A percentile compares a stretch with the other conserved stretches of the same genome.
These are phyloP conservation scores for Clavariopsis aquatica DNA, from an alignment of 495 filamentous ascomycete species.

Conservation along the genomic window DNA sequence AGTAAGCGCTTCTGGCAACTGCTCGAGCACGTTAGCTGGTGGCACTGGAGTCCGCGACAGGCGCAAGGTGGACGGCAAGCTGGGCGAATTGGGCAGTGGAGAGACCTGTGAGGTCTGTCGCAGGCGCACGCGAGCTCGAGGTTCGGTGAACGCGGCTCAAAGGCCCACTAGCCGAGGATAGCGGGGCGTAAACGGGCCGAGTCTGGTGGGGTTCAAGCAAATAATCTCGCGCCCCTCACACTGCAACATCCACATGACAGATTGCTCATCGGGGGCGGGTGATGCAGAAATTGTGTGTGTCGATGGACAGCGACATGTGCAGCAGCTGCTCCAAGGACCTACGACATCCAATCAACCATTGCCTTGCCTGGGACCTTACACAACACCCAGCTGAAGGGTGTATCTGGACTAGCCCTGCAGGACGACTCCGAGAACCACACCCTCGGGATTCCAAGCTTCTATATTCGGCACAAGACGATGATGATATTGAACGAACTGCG, in stretches of 20 bases:
- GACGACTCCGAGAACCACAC: conserved; percentile 30
- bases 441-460: conserved; percentile 20
- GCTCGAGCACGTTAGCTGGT: conserved; percentile 33
- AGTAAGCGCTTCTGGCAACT: conserved; percentile 14
- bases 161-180: conserved; percentile 4
- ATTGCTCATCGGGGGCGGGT: not conserved
- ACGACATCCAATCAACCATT: conserved; percentile 10
- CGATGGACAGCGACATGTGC: not conserved
- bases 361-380: conserved; percentile 18
- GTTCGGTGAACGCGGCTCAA: conserved; percentile 2
- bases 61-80: conserved; percentile 16
- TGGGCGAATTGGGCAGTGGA: not conserved
- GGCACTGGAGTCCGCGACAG: conserved; percentile 17
- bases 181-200: not conserved
- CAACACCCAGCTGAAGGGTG: conserved; percentile 20
- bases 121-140: conserved; percentile 26
- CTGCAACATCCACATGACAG: not conserved
- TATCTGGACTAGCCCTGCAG: conserved; percentile 30
- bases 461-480: conserved; percentile 23
- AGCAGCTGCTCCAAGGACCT: not conserved
- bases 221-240: no score
- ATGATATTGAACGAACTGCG: not conserved
- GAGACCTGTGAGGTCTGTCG: conserved; percentile 17
- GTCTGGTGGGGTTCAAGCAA: no score
- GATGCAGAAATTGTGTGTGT: not conserved